Evolutionary conservation across 2,329 filamentous ascomycete genomes (phyloP).

Genomic region (Hypoxylon sp.): DNA sequence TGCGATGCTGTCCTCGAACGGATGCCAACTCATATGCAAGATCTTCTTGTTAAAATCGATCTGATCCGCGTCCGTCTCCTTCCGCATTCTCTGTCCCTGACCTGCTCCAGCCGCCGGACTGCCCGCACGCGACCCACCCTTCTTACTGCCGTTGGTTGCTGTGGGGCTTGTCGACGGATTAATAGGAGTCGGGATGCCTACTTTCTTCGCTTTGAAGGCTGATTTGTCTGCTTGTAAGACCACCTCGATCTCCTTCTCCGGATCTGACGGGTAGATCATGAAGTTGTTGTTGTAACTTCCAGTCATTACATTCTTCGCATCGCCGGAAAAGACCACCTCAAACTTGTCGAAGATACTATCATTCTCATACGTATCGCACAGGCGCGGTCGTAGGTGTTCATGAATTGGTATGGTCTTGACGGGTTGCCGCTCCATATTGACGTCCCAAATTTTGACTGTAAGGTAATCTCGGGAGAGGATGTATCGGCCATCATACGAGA

Average conservation of each 20-base stretch:
- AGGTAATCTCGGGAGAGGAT: slow-evolving; percentile 98
- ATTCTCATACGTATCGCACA: slow-evolving; percentile 99
- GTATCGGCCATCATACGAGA: slow-evolving; percentile 95
- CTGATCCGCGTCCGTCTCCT: slow-evolving; percentile 98
- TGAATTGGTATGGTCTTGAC: slow-evolving; percentile 99
- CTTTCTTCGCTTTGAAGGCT: slow-evolving; percentile 99
- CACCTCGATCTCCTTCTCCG: slow-evolving; percentile 95
- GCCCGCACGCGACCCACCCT: slow-evolving; percentile 85
- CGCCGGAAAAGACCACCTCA: slow-evolving; percentile 97
- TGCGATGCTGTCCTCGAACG: slow-evolving; percentile 98
- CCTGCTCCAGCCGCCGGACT: slow-evolving; percentile 83
- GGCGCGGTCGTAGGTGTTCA: slow-evolving; percentile 90
- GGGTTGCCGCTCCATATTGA: slow-evolving; percentile 98
- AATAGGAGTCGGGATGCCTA: slow-evolving; percentile 96
- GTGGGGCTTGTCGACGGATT: slow-evolving; percentile 82
- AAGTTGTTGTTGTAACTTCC: slow-evolving; percentile 99
- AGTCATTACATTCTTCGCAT: slow-evolving; percentile 99
- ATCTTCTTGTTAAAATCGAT: slow-evolving; percentile 99
- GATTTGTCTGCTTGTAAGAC: slow-evolving; percentile 98
- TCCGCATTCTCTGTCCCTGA: slow-evolving; percentile 94
- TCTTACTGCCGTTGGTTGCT: slow-evolving; percentile 80
- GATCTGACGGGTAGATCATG: slow-evolving; percentile 99
- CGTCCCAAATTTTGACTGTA: slow-evolving; percentile 99
- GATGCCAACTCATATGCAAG: slow-evolving; percentile 99
- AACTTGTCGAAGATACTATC: slow-evolving; percentile 99